Evolutionary conservation across 805 yeast species (phyloP).

Genomic region (Vanderwaltozyma verrucispora): DNA sequence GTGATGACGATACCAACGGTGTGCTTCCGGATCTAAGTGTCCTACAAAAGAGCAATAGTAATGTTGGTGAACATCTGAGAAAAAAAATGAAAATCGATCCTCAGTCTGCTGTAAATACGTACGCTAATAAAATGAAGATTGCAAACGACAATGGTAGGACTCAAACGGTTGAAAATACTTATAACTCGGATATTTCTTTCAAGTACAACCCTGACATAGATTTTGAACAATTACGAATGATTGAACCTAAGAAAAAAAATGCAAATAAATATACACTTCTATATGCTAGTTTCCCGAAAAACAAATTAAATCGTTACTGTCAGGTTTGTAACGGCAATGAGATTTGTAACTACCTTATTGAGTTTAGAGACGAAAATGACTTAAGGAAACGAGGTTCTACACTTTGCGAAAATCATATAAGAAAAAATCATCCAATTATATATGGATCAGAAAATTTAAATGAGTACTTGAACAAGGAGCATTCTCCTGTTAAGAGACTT

Average conservation of each 20-base stretch:
- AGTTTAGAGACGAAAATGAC: background rate
- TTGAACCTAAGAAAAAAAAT: background rate
- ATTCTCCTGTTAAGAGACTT: background rate
- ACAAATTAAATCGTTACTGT: background rate
- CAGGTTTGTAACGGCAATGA: background rate
- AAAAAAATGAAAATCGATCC: too few relatives aligned
- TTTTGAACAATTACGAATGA: background rate
- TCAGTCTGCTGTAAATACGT: too few relatives aligned
- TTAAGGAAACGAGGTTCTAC: background rate
- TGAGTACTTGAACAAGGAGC: background rate
- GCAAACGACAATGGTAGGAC: too few relatives aligned
- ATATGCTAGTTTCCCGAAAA: background rate
- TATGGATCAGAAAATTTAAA: background rate
- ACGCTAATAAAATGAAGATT: too few relatives aligned
- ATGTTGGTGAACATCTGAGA: too few relatives aligned
- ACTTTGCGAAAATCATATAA: background rate
- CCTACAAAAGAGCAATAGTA: too few relatives aligned
- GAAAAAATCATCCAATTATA: background rate
- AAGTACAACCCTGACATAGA: background rate
- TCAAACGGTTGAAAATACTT: too few relatives aligned
- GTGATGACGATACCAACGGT: too few relatives aligned
- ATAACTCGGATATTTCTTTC: too few relatives aligned
- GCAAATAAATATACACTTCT: background rate
- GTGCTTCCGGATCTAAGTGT: too few relatives aligned
- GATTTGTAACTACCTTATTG: background rate